phyloP scores from a whole-genome alignment of 805 yeast species.

The Maudiozyma bulderi region DNA sequence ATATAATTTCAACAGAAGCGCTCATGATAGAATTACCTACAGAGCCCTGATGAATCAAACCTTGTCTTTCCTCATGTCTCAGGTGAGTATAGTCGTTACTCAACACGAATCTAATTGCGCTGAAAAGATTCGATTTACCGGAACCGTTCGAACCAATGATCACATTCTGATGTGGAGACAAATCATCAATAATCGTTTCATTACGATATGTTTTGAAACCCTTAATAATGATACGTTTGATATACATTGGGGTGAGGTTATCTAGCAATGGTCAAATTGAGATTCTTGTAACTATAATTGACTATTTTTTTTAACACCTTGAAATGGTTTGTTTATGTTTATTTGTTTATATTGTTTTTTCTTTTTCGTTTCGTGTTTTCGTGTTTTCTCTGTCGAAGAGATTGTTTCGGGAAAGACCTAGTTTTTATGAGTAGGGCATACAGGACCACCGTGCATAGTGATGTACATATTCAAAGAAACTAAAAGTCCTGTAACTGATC shows the following conservation, averaged over 20 bases:
- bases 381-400: no score
- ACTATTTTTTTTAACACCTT: no score
- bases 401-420: no score
- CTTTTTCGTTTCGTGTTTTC: no score
- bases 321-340: no score
- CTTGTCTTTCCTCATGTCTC: conserved; percentile 77
- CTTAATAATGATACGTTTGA: conserved; percentile 58
- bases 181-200: conserved; percentile 62
- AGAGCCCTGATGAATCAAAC: conserved; percentile 82
- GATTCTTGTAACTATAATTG: not conserved
- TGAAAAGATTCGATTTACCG: conserved; percentile 91
- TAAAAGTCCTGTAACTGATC: no score
- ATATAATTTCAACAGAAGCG: conserved; percentile 83
- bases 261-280: not conserved
- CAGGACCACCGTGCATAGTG: no score
- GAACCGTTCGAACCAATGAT: conserved; percentile 92
- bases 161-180: conserved; percentile 79
- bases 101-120: conserved; percentile 86
- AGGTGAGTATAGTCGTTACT: conserved; percentile 83
- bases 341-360: no score
- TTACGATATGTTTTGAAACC: conserved; percentile 92
- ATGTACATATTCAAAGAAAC: no score
- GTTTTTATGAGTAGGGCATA: no score
- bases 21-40: conserved; percentile 76
- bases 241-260: conserved; percentile 26